phyloP scores from a whole-genome alignment of 2,329 filamentous ascomycete species.

The Aspergillus pseudoviridinutans region DNA sequence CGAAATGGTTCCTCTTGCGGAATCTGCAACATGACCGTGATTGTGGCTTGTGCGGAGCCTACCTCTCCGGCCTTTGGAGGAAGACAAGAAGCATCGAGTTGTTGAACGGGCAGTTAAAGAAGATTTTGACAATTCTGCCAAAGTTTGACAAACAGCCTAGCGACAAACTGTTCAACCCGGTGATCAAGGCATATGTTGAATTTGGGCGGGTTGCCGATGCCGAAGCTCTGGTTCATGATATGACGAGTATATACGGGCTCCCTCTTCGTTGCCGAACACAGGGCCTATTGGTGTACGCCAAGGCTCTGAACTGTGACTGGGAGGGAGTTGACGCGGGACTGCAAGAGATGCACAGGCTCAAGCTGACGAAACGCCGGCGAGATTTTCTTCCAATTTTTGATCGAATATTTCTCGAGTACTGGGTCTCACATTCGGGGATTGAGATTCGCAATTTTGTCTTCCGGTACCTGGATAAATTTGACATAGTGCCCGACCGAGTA shows the following conservation, averaged over 20 bases:
- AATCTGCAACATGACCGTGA: conserved; percentile 30
- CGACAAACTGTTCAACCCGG: conserved; percentile 38
- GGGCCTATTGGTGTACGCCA: conserved; percentile 35
- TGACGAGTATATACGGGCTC: conserved; percentile 28
- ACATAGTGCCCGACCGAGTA: conserved; percentile 34
- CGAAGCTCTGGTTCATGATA: conserved; percentile 32
- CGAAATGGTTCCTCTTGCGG: conserved; percentile 34
- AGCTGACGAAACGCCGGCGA: conserved; percentile 23
- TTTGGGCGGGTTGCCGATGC: conserved; percentile 34
- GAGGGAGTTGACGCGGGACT: conserved; percentile 36
- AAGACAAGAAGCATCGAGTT: conserved; percentile 37
- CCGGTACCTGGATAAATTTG: conserved; percentile 32
- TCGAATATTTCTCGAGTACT: conserved; percentile 41
- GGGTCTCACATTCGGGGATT: conserved; percentile 31
- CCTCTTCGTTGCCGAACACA: conserved; percentile 31
- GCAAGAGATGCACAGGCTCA: conserved; percentile 33
- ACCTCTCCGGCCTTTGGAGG: conserved; percentile 36
- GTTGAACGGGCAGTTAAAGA: conserved; percentile 31
- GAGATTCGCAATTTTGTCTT: conserved; percentile 36
- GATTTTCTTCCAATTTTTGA: conserved; percentile 35
- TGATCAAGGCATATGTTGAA: conserved; percentile 38
- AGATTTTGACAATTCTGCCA: conserved; percentile 23
- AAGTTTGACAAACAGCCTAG: conserved; percentile 29
- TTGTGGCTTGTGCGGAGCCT: conserved; percentile 35
- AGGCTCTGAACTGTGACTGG: conserved; percentile 39